Percentiles rank a stretch among this genome's conserved stretches.
These are phyloP conservation scores for Dalechampia spathulata DNA, from an alignment of 441 rosid genomes.

Conservation along the genomic window DNA sequence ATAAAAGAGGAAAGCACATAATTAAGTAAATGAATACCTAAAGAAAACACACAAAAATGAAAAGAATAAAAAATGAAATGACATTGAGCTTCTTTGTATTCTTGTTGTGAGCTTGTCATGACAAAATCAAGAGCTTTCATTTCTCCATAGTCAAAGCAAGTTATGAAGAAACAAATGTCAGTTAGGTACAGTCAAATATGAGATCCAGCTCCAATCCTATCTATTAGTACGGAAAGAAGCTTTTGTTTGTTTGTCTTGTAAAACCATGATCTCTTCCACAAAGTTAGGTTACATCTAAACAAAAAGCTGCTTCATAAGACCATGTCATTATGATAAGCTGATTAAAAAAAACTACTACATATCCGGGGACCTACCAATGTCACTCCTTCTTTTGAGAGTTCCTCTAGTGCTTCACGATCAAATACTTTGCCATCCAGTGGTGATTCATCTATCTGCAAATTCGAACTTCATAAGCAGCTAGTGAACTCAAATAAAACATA, in stretches of 20 bases:
- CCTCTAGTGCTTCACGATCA: conserved; percentile 79
- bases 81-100: neutral
- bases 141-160: neutral
- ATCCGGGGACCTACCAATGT: conserved; percentile 58
- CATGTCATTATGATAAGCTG: conserved; percentile 1
- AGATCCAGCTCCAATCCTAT: neutral
- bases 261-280: neutral
- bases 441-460: conserved; percentile 82
- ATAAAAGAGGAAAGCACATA: neutral
- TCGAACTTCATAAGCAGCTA: conserved; percentile 18
- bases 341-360: neutral
- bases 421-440: conserved; percentile 85
- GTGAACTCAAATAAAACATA: conserved; percentile 13
- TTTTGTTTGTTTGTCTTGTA: neutral
- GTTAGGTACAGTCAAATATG: neutral
- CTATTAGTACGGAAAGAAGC: neutral
- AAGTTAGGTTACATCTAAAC: too few relatives aligned
- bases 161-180: neutral
- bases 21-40: neutral
- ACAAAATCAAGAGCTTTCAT: neutral
- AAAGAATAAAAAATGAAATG: conserved; percentile 5
- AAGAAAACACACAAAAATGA: too few relatives aligned
- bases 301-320: neutral
- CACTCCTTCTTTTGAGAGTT: conserved; percentile 95
- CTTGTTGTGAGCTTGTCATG: neutral